Base-by-base conservation (phyloP, 768 basidiomycete genomes). In the Tubosaeta sp. region DNA sequence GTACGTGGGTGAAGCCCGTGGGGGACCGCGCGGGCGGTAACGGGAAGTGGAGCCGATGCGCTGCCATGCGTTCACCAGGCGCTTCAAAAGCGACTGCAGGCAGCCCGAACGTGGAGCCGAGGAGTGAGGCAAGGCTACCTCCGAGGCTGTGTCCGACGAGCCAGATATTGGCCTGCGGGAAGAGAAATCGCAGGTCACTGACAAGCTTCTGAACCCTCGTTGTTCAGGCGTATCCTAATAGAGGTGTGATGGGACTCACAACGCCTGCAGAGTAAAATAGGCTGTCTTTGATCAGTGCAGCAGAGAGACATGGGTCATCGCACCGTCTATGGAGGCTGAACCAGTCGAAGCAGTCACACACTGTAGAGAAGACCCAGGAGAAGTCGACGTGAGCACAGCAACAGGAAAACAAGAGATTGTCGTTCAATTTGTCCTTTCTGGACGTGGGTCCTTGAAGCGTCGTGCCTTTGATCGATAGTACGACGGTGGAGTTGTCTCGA, bases 221-320 rank as follows among this genome's bases (percentile, higher is more conserved):
- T 5, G 32, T 60, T 60, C 25, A 57, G 53, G 44, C 41, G 14
- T 21, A 32, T 48, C 52, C 24, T 53, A 21, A 14, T 12, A 36
- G 44, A 48, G 4, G 34, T 10, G 14, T 24, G 44, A 44, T 46
- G 38, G 24, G 18, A 75, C 86, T 71, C 55, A 91, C 89, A 41
- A 91, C 83, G 24, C 93, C 95, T 32, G 87, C 74, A 2, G 87
- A 86, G 66, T 96, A 96, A 71, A 97, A 97, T n/a, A 96, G 69
- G 59, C 86, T 90, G 52, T 97, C 94, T 65, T 90, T 76, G 48
- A 93, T 74, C 32, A 97, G 81, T 2, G 94, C 87, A 41, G 86
- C 76, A 45, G 87, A 84, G 46, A 98, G 73, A 69, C 95, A 98
- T 16, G 78, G 76, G 46, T 83, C 78, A 55, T 90, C 86, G 67